Evolutionary conservation across 192 early-diverging fungal genomes (phyloP), one percentile per base, ranked within the genome.

Genomic region (Coemansia furcata): DNA sequence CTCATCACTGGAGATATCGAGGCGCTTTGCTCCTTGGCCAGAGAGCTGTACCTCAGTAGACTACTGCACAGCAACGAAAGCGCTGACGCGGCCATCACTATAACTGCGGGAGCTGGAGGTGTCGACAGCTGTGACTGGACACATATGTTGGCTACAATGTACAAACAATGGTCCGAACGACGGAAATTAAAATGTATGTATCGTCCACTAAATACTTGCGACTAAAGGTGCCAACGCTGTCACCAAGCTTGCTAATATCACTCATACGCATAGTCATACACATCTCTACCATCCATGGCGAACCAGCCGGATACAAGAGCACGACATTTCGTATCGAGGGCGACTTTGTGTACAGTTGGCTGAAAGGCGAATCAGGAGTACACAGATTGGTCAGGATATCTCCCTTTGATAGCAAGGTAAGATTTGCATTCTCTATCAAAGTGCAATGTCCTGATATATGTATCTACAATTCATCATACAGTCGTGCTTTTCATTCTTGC

Each of bases 381-480:
- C 90, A 91, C 43, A 67, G 90, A 26, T 86, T 90, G 4, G 89
- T 90, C 63, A 80, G 89, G 19, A 86, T 91, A 10, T 89, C 90
- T 4, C 84, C 81, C 10, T 90, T 89, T 15, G 90, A 91, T 64
- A 77, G 79, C 23, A 84, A 88, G 62, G 89, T 88, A 43, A 77
- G 88, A 42, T 11, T 14, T 4, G 12, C 10, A 15, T 42, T 14
- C 4, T 14, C 39, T 42, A 15, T 4, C 39, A 42, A 42, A 42
- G 39, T 10, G 39, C 15, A 14, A 26, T 26, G 23, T 26, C 23
- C 23, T 1, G 39, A 42, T 15, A 42, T 4, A 2, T 42, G 39
- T 14, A 15, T 42, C 12, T 42, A 15, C 19, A 47, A 21, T 15
- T 17, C 19, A n/a, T 21, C 44, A 47, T 21, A 47, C 7, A 3